A percentile compares a stretch with the other conserved stretches of the same genome.
These are phyloP conservation scores for Maudiozyma saulgeensis DNA, from an alignment of 805 yeast genomes.

Conservation along the genomic window DNA sequence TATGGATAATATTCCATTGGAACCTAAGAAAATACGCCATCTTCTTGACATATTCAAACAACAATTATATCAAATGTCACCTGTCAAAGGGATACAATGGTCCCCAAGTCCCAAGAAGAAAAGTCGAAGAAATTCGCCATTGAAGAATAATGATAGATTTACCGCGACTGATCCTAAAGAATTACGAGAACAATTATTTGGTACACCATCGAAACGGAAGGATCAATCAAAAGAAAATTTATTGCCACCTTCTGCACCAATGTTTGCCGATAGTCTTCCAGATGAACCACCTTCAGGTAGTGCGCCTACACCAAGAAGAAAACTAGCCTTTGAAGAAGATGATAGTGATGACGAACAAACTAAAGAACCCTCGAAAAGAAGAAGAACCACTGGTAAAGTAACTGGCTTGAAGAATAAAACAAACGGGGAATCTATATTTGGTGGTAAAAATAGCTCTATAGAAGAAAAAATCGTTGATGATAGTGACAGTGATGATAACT, in stretches of 20 bases:
- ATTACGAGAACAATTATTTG: slow-evolving; percentile 22
- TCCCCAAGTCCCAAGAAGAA: slow-evolving; percentile 24
- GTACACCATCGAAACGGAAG: slow-evolving; percentile 16
- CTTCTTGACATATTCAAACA: slow-evolving; percentile 39
- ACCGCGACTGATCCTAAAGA: slow-evolving; percentile 23
- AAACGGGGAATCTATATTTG: background rate
- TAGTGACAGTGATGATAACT: background rate
- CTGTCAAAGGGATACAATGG: slow-evolving; percentile 23
- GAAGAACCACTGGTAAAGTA: background rate
- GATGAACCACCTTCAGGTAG: slow-evolving; percentile 1
- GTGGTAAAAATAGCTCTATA: background rate
- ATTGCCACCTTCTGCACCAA: background rate
- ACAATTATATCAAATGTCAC: slow-evolving; percentile 29
- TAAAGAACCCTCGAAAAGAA: background rate
- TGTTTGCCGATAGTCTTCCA: background rate
- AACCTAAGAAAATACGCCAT: slow-evolving; percentile 33
- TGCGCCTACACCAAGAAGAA: slow-evolving; percentile 17
- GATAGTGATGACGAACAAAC: slow-evolving; percentile 9
- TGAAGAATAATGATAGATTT: slow-evolving; percentile 19
- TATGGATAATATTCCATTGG: slow-evolving; percentile 48
- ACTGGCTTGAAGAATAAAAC: background rate
- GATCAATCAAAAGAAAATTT: background rate
- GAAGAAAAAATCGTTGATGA: background rate
- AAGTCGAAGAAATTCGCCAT: slow-evolving; percentile 7
- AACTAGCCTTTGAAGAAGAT: slow-evolving; percentile 26